A percentile compares a stretch with the other conserved stretches of the same genome.
phyloP scores from a whole-genome alignment of 1,284 basidiomycete genomes.

The Phylloporus sp. region DNA sequence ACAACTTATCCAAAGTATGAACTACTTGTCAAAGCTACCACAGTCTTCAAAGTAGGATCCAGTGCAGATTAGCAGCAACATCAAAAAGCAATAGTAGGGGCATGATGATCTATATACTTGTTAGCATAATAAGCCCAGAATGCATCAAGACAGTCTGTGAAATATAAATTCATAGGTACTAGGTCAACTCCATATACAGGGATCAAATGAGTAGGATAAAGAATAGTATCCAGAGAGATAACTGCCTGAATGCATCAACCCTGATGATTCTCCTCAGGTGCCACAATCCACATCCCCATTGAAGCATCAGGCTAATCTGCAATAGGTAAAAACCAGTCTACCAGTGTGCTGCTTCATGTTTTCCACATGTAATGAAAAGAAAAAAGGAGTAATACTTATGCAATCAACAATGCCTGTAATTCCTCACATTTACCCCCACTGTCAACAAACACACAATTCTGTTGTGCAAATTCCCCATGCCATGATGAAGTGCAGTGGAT shows the following conservation, averaged over 20 bases:
- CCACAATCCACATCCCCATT: background rate
- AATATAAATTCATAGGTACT: background rate
- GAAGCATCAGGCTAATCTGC: too few relatives aligned
- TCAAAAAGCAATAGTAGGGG: too few relatives aligned
- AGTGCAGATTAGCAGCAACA: too few relatives aligned
- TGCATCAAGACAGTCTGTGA: background rate
- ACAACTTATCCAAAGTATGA: too few relatives aligned
- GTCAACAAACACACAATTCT: slow-evolving; percentile 1
- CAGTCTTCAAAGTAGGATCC: too few relatives aligned
- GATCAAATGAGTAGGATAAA: slow-evolving; percentile 4
- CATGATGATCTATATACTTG: slow-evolving; percentile 5
- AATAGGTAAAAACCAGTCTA: background rate
- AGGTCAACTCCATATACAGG: background rate
- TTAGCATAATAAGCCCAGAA: slow-evolving; percentile 8
- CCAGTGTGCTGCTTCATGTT: background rate
- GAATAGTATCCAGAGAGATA: background rate
- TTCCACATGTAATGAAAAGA: background rate
- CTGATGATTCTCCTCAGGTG: background rate
- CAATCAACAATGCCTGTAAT: background rate
- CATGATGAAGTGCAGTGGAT: background rate
- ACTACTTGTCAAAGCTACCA: too few relatives aligned
- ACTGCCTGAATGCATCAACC: background rate
- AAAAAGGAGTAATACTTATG: background rate
- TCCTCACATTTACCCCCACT: background rate
- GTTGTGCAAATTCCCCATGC: background rate